These are phyloP conservation scores for Ulota crispa DNA, from an alignment of 225 moss, liverwort and hornwort genomes.

Conservation along the genomic window DNA sequence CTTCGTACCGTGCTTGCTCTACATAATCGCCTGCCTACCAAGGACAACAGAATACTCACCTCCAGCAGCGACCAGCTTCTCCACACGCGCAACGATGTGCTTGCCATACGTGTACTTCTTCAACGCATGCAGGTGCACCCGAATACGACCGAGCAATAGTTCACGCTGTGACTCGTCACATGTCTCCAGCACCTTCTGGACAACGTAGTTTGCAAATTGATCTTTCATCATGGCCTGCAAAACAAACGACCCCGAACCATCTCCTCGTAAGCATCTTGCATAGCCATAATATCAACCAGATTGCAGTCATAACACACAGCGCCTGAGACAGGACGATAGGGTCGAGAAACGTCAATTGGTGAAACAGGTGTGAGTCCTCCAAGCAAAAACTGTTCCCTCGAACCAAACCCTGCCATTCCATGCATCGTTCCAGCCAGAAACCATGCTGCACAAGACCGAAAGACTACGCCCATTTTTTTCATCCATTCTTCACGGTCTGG, in stretches of 20 bases:
- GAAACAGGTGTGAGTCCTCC: not conserved
- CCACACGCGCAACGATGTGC: constrained; percentile 97
- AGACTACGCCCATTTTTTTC: not conserved
- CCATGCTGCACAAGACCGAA: not conserved
- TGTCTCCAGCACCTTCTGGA: constrained; percentile 96
- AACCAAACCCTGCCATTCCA: not conserved
- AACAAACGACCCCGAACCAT: not conserved
- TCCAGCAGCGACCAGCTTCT: constrained; percentile 98
- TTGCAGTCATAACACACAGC: not conserved
- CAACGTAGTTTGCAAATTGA: constrained; percentile 94
- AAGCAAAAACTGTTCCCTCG: not conserved
- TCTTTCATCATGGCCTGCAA: constrained; percentile 98
- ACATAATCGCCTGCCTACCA: not conserved
- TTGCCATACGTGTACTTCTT: constrained; percentile 99
- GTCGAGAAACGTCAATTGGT: not conserved
- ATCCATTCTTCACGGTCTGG: not conserved
- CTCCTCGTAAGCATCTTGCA: not conserved
- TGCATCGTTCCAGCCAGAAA: not conserved
- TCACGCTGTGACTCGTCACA: constrained; percentile 98
- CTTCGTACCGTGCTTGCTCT: not conserved
- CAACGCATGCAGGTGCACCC: constrained; percentile 94
- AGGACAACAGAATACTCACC: constrained; percentile 40
- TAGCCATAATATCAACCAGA: not conserved
- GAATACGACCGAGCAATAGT: constrained; percentile 83
- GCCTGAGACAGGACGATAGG: not conserved